A percentile compares a stretch with the other conserved stretches of the same genome.
phyloP scores from a whole-genome alignment of 75 land plant genomes.

The Pinus albicaulis region DNA sequence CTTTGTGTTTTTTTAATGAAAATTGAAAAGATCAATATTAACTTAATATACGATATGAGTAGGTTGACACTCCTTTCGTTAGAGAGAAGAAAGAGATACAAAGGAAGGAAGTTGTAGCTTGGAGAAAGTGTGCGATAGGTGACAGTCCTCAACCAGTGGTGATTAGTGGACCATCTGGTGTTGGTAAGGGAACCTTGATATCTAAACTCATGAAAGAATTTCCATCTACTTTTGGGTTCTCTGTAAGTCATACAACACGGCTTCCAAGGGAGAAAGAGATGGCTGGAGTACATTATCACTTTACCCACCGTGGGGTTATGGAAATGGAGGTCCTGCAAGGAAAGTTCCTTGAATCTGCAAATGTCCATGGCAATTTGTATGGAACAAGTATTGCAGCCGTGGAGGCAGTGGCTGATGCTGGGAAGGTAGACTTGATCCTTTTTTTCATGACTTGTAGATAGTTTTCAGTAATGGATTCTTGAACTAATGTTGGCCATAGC shows the following conservation, averaged over 20 bases:
- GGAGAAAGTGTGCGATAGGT: slow-evolving; percentile 72
- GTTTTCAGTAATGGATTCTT: background rate
- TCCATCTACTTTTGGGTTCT: slow-evolving; percentile 85
- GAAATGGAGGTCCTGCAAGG: slow-evolving; percentile 78
- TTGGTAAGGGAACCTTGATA: slow-evolving; percentile 97
- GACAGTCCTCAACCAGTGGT: slow-evolving; percentile 67
- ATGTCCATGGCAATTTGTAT: slow-evolving; percentile 95
- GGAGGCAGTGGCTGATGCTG: slow-evolving; percentile 78
- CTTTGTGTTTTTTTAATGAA: background rate
- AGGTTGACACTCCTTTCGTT: slow-evolving; percentile 76
- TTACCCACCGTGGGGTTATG: slow-evolving; percentile 62
- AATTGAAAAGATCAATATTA: background rate
- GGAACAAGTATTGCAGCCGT: slow-evolving; percentile 96
- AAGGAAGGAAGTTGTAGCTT: slow-evolving; percentile 65
- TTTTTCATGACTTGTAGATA: background rate
- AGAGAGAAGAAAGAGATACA: slow-evolving; percentile 36
- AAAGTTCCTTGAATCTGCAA: slow-evolving; percentile 87
- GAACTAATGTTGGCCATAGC: background rate
- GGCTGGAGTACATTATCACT: slow-evolving; percentile 92
- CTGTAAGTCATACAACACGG: slow-evolving; percentile 96
- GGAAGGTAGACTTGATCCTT: slow-evolving; percentile 56
- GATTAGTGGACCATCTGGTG: slow-evolving; percentile 97
- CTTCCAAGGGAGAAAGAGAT: slow-evolving; percentile 69
- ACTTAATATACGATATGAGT: slow-evolving; percentile 3
- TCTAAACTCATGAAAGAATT: slow-evolving; percentile 84